These are phyloP conservation scores for Fistulifera solaris DNA, from an alignment of 108 stramenopile genomes.

Conservation along the genomic window DNA sequence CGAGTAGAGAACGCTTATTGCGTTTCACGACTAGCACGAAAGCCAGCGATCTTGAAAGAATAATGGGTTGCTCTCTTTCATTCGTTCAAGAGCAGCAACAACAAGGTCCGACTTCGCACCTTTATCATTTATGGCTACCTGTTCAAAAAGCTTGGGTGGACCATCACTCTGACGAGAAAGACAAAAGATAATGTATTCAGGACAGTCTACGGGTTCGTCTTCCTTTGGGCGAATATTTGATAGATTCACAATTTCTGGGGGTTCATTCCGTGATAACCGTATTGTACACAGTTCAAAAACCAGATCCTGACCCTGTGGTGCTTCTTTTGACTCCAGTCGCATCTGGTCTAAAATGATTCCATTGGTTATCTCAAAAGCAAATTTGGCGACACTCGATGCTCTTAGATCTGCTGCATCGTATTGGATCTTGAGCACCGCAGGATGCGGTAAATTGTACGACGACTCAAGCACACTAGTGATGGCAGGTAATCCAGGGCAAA, in stretches of 20 bases:
- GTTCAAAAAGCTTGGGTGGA: constrained; percentile 19
- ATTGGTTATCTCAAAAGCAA: constrained; percentile 43
- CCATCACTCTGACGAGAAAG: constrained; percentile 12
- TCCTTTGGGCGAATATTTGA: too few species aligned
- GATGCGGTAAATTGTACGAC: constrained; percentile 48
- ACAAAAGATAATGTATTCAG: constrained; percentile 55
- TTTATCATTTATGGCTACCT: constrained; percentile 29
- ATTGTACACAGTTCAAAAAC: constrained; percentile 9
- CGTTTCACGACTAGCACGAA: constrained; percentile 42
- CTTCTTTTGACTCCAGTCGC: neutral
- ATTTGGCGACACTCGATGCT: constrained; percentile 38
- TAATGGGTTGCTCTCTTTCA: constrained; percentile 17
- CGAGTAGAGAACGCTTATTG: constrained; percentile 18
- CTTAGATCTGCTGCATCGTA: constrained; percentile 20
- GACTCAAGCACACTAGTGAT: constrained; percentile 30
- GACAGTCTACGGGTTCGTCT: constrained; percentile 58
- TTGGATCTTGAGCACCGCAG: constrained; percentile 32
- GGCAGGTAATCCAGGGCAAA: constrained; percentile 41
- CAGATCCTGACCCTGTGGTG: neutral
- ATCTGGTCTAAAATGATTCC: constrained; percentile 20
- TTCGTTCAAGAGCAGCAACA: constrained; percentile 10
- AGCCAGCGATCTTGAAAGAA: constrained; percentile 28
- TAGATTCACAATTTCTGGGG: constrained; percentile 14
- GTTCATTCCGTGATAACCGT: constrained; percentile 13
- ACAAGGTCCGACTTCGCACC: constrained; percentile 17